These are phyloP conservation scores for Kluyveromyces siamensis DNA, from an alignment of 805 yeast genomes.

Conservation along the genomic window DNA sequence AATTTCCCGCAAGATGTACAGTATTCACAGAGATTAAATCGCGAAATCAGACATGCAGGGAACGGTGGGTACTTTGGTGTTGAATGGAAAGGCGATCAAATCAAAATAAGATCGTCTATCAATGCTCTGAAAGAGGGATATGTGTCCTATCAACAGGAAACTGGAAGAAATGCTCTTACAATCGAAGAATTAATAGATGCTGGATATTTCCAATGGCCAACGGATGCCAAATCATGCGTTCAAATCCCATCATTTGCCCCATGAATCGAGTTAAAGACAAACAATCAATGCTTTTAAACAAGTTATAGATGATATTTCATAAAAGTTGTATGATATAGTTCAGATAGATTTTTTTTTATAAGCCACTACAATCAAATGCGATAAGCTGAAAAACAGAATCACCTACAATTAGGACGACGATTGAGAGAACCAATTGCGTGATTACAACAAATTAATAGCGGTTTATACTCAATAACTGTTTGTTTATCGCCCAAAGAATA, in stretches of 20 bases:
- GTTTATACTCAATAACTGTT: too few species aligned
- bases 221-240: conserved; percentile 10
- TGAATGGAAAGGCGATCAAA: conserved; percentile 42
- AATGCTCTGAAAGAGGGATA: conserved; percentile 38
- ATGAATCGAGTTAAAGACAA: neutral
- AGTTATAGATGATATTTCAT: neutral
- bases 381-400: too few species aligned
- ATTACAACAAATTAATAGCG: too few species aligned
- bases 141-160: conserved; percentile 30
- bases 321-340: neutral
- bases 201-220: conserved; percentile 29
- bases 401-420: too few species aligned
- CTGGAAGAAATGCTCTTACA: conserved; percentile 31
- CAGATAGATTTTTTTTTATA: too few species aligned
- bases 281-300: neutral
- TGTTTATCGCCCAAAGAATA: too few species aligned
- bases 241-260: conserved; percentile 10
- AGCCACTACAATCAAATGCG: too few species aligned
- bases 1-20: conserved; percentile 49
- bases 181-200: conserved; percentile 33
- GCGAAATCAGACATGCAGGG: conserved; percentile 29
- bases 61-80: conserved; percentile 41
- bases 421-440: too few species aligned
- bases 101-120: conserved; percentile 34
- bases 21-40: conserved; percentile 41